These are phyloP conservation scores for Fusarium nematophilum DNA, from an alignment of 2,329 filamentous ascomycete species.

Conservation along the genomic window DNA sequence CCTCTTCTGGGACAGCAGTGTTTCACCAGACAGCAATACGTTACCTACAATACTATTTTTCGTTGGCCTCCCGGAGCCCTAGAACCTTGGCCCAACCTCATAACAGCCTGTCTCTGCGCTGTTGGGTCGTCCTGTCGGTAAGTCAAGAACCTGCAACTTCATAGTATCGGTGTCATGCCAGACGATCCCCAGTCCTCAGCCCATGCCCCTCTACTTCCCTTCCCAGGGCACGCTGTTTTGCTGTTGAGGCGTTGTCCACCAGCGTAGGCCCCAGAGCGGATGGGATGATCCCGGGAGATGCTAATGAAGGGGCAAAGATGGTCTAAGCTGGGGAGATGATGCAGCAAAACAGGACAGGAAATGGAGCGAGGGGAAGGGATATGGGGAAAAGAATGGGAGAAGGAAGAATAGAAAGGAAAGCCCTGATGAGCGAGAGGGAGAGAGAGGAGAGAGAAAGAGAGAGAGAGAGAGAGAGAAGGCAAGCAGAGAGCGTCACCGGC, in stretches of 20 bases:
- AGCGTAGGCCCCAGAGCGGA: neutral
- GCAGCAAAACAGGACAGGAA: conserved; percentile 9
- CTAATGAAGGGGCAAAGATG: neutral
- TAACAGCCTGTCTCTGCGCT: neutral
- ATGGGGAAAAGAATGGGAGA: conserved; percentile 8
- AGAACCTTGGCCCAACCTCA: neutral
- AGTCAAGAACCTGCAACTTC: conserved; percentile 9
- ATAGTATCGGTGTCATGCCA: neutral
- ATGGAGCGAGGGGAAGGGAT: neutral
- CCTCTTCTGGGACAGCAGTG: neutral
- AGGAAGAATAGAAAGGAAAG: neutral
- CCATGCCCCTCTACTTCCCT: neutral
- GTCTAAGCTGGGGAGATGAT: neutral
- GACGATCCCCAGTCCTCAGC: neutral
- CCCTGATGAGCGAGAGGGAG: neutral
- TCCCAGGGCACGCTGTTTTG: neutral
- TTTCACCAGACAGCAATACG: neutral
- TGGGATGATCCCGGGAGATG: neutral
- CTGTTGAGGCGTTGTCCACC: neutral
- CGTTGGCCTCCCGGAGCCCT: neutral
- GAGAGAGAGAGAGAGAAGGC: neutral
- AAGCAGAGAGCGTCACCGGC: conserved; percentile 14
- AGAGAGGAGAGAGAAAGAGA: neutral
- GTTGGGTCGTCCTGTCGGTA: conserved; percentile 4
- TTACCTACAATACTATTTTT: neutral